Evolutionary conservation across 139 green algal species (phyloP), one percentile per base, ranked within the genome.

Genomic region (Tetradesmus lagerheimii): DNA sequence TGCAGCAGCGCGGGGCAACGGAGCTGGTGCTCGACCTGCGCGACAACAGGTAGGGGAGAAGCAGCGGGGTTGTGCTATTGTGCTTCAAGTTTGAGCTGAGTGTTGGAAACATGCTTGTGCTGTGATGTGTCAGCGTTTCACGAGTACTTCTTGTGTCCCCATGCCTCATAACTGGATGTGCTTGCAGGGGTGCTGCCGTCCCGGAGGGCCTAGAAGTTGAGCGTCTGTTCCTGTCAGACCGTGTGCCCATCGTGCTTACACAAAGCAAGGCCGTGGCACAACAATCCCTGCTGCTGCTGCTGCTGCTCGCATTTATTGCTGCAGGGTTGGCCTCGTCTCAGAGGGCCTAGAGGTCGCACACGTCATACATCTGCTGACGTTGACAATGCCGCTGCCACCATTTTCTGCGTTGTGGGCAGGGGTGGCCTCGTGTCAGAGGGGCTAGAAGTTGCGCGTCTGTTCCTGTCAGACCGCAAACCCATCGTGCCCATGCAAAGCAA

Each of bases 131-230:
- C n/a, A n/a, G n/a, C n/a, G n/a, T n/a, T n/a, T n/a, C n/a, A n/a
- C n/a, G n/a, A n/a, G n/a, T n/a, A n/a, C n/a, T n/a, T n/a, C n/a
- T n/a, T n/a, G n/a, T n/a, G n/a, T n/a, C n/a, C n/a, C n/a, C n/a
- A n/a, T n/a, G n/a, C n/a, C n/a, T n/a, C n/a, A n/a, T n/a, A n/a
- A n/a, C n/a, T n/a, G n/a, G n/a, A n/a, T 50, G 43, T 50, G 43
- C 9, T 50, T 50, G 43, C 75, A 90, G 78, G 82, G 94, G 92
- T 4, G 90, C 80, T 5, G 82, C 99, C 29, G 97, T 99, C 37
- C 91, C 92, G 4, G 96, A 98, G 89, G 98, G 97, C 15, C 90
- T 99, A 4, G 98, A 99, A 91, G 96, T 98, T 15, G 95, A 96
- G 1, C 90, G 93, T n/a, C 94, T 99, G 41, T 99, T 99, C 53